A percentile compares a stretch with the other conserved stretches of the same genome.
Conservation (phyloP, 2,329 filamentous ascomycete species). For the Alternaria atra region DNA sequence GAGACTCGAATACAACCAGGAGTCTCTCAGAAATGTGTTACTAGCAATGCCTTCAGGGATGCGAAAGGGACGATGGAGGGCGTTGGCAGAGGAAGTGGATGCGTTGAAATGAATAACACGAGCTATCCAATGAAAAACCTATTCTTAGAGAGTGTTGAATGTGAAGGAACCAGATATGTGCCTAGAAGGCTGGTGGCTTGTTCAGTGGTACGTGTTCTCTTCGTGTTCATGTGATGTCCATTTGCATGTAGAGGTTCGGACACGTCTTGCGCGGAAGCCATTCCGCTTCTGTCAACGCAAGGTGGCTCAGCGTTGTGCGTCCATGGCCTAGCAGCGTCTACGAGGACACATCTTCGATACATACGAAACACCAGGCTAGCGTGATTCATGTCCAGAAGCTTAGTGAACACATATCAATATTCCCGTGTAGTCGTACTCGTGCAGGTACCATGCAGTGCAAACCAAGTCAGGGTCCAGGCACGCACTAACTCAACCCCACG, state of each 20-base stretch:
- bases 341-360: neutral
- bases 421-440: neutral
- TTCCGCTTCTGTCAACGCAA: conserved; percentile 12
- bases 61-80: conserved; percentile 37
- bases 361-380: neutral
- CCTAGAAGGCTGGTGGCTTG: neutral
- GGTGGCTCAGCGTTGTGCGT: conserved; percentile 13
- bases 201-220: neutral
- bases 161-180: neutral
- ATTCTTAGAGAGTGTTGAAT: neutral
- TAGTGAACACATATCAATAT: conserved; percentile 5
- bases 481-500: conserved; percentile 32
- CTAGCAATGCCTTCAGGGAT: conserved; percentile 29
- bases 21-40: conserved; percentile 33
- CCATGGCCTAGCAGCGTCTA: neutral
- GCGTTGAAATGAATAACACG: conserved; percentile 5
- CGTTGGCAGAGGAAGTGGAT: conserved; percentile 34
- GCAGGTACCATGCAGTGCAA: conserved; percentile 9
- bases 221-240: neutral
- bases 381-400: neutral
- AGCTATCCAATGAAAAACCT: neutral
- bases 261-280: conserved; percentile 7
- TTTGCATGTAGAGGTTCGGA: neutral
- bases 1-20: conserved; percentile 35
- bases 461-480: conserved; percentile 13